Percentiles rank a stretch among this genome's conserved stretches.
phyloP scores from a whole-genome alignment of 148 eudicot species.

The Arbutus unedo region DNA sequence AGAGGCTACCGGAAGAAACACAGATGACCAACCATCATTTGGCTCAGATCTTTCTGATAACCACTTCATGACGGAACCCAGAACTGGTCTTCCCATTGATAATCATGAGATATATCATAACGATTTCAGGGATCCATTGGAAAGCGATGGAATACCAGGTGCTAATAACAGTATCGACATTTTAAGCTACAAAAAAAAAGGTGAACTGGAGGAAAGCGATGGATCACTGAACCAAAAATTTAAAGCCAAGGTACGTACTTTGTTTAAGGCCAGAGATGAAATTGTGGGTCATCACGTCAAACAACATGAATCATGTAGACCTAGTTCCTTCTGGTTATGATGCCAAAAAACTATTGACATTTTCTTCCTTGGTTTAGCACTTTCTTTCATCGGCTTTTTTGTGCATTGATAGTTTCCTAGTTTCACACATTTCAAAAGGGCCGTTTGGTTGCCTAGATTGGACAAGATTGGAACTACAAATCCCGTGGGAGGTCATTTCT shows the following conservation, averaged over 20 bases:
- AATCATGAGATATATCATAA: conserved; percentile 20
- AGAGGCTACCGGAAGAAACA: conserved; percentile 33
- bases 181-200: conserved; percentile 16
- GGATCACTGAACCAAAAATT: conserved; percentile 10
- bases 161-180: conserved; percentile 25
- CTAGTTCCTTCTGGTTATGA: neutral
- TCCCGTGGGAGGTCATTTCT: neutral
- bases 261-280: neutral
- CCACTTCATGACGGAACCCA: conserved; percentile 15
- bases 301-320: neutral
- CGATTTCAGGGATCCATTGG: conserved; percentile 26
- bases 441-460: neutral
- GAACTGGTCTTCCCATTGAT: conserved; percentile 28
- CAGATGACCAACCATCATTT: conserved; percentile 20
- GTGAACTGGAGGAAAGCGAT: conserved; percentile 11
- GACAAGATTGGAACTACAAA: neutral
- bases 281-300: neutral
- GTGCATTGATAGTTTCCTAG: conserved; percentile 1
- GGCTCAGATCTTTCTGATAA: conserved; percentile 34
- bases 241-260: conserved; percentile 21
- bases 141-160: conserved; percentile 34
- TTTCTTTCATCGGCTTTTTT: neutral
- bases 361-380: conserved; percentile 10
- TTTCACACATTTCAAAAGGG: conserved; percentile 17
- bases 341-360: neutral